Base-by-base conservation (phyloP, 2,329 filamentous ascomycete genomes). In the Phialophora chinensis region DNA sequence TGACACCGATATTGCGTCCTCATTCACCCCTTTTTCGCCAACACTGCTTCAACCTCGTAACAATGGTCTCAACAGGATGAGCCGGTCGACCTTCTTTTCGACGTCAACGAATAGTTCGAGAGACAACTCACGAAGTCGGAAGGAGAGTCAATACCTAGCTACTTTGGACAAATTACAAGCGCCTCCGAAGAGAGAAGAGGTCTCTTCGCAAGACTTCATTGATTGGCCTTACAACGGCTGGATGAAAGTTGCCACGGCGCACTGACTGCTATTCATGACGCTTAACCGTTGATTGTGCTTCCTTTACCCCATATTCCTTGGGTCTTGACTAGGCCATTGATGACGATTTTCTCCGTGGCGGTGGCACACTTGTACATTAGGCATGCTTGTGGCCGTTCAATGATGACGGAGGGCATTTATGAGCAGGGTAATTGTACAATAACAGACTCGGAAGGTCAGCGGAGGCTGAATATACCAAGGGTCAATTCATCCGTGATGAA, bases 181-280 rank as follows among this genome's bases (percentile, higher is more conserved):
- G 38, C 44, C 63, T 25, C 66, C 69, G 35, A 49, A 62, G 23
- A 59, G 70, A 49, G 70, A 72, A n/a, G 69, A 72, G 12, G 68
- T 72, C n/a, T 60, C 70, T 29, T 72, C 70, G 4, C 71, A 73
- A 35, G 67, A 70, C 25, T 73, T 71, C 50, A 71, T 73, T 53
- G 69, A 73, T 25, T 68, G 60, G 56, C 71, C 71, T n/a, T 73
- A 70, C 60, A 60, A 64, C 20, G 71, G 71, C 8, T 73, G 71
- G 70, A 31, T 62, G 44, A 65, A 69, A 57, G 50, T 68, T 25
- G 60, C 65, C 17, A 47, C 63, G 8, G 67, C 70, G 31, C 69
- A 68, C 63, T 72, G 49, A 58, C 38, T 44, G 38, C 17, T 44
- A 17, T 44, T 44, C n/a, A 44, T 44, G 38, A 44, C 17, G 17